Base-by-base conservation (phyloP, 805 yeast genomes). In the Millerozyma acaciae region DNA sequence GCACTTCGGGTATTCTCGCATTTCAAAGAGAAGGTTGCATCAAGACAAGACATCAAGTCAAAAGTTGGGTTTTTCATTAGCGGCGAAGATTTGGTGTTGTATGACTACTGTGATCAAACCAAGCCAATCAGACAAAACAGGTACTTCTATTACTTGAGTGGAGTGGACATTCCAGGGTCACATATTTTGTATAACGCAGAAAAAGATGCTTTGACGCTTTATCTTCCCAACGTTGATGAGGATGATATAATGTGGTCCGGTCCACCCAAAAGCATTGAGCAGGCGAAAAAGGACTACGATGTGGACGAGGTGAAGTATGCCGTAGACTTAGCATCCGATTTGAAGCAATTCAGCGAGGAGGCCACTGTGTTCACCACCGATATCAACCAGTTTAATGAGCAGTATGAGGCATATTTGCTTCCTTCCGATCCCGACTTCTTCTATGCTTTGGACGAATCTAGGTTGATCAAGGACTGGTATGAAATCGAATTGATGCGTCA, bases 191-290 rank as follows among this genome's bases (percentile, higher is more conserved):
- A 74, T 51, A 65, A 76, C 30, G 49, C 78, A 23, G 50, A 44
- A 3, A 45, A 57, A 5, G 85, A 80, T 27, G 69, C 75, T 33
- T 66, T 87, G 40, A 76, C 80, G 0, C 62, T 90, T 16, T 90
- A 83, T 50, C 65, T 93, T 32, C 97, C 97, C 1, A 75, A 83
- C 33, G 69, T 90, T 24, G 96, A 88, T 51, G 62, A 72, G 26
- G 97, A 93, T 27, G 96, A 86, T 52, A 83, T 90, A 26, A 83
- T 93, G 87, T 90, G 98, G 98, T 80, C 93, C 37, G 98, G 98
- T 0, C 51, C 82, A 58, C 98, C 98, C 4, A 42, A 86, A 33
- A 63, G 76, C 24, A 42, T 70, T 3, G 80, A 80, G 29, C 79
- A 81, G 13, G 96, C 96, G 0, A 34, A 57, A 30, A 53, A 64